Evolutionary conservation across 78 protist genomes (phyloP).

Genomic region (Monosiga brevicollis): DNA sequence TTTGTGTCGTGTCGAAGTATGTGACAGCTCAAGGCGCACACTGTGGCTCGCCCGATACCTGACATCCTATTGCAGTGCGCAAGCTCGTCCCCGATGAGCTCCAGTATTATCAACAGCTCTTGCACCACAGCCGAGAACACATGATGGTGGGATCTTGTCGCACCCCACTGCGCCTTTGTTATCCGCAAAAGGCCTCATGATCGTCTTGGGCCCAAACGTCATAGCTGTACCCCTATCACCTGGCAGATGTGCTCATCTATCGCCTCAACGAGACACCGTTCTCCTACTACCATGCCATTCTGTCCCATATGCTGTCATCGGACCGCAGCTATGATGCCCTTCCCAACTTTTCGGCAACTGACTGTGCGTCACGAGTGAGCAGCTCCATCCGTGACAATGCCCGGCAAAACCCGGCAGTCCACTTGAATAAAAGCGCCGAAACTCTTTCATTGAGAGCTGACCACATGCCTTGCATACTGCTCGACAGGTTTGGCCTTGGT

Average conservation of each 20-base stretch:
- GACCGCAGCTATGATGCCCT: conserved; percentile 54
- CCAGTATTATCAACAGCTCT: conserved; percentile 12
- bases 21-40: too few species aligned
- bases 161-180: neutral
- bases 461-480: neutral
- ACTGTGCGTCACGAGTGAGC: conserved; percentile 11
- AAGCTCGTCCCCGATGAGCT: conserved; percentile 1
- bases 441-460: too few species aligned
- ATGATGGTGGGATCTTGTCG: conserved; percentile 12
- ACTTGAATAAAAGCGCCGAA: too few species aligned
- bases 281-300: conserved; percentile 34
- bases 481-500: conserved; percentile 15
- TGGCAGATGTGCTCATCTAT: conserved; percentile 18
- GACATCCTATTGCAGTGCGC: conserved; percentile 16
- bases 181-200: too few species aligned
- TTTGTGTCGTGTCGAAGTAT: too few species aligned
- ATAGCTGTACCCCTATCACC: conserved; percentile 61
- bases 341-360: conserved; percentile 78
- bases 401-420: too few species aligned
- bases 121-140: conserved; percentile 1
- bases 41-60: too few species aligned
- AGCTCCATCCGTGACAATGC: neutral
- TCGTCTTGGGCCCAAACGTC: neutral
- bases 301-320: conserved; percentile 10
- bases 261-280: conserved; percentile 21